Base-by-base conservation (phyloP, 129 eudicot species). In the Gnaphalium uliginosum region DNA sequence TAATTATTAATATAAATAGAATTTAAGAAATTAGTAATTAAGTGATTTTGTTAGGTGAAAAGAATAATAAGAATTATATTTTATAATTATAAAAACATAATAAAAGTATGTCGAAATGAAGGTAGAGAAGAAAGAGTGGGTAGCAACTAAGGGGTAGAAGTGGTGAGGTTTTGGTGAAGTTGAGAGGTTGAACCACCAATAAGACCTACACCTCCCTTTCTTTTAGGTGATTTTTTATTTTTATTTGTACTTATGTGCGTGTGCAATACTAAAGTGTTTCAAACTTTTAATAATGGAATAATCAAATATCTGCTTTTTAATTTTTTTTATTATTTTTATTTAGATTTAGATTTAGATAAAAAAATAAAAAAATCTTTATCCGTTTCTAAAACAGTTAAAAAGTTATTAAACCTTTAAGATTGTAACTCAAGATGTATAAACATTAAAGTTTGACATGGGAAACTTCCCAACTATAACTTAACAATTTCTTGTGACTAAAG, bases 101-200 rank as follows among this genome's bases (percentile, higher is more conserved):
- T 37, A 35, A 48, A 43, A 24, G 14, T n/a, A n/a, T 9, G 32
- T 35, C 19, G 39, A 76, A 33, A 65, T 22, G 35, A 64, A 53
- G 35, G 58, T 71, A 17, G 43, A 62, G 54, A 51, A n/a, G 32
- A 50, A 64, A 53, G 74, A 72, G 72, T 64, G 61, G 83, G 78
- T 72, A 73, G 83, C 83, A 73, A 79, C 69, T 79, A 79, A 72
- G 67, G 67, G 54, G 66, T 23, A 67, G 57, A 57, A 76, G 39
- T 61, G 58, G 33, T n/a, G 24, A 63, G 26, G 73, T 79, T 72
- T 57, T 21, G 74, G 56, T 72, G 73, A 79, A 72, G 78, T 72
- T 64, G 83, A 72, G 83, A 72, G 78, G 78, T 79, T 79, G 73
- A 79, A 73, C 83, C 33, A 79, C 78, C 77, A 51, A 79, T 30